Evolutionary conservation across 1,284 basidiomycete species (phyloP), one percentile per base, ranked within the genome.

Genomic region (Fomitopsis schrenkii): DNA sequence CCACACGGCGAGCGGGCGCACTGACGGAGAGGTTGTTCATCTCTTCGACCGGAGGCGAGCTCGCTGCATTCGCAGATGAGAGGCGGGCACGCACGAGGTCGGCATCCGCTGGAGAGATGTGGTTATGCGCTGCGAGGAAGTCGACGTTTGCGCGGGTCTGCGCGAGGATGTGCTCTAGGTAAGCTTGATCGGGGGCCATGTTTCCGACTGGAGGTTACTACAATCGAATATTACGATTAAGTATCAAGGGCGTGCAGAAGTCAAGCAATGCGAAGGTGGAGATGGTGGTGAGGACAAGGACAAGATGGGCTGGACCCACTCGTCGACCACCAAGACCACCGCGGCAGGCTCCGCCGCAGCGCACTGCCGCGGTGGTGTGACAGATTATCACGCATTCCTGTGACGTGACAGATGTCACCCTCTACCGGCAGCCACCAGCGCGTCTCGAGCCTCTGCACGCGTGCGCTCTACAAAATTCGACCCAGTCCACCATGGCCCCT

Each of bases 121-220:
- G 82, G 63, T 82, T 79, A 61, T 88, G 82, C 1, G 81, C 75
- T 9, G 83, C 79, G 28, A 91, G 79, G 68, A 90, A 87, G 28
- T 82, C 76, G 44, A 90, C 74, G 63, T 89, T 86, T 63, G 80
- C 76, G 63, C 82, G 79, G n/a, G 87, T 85, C 66, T 88, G 88
- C 44, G 79, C 77, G 64, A 87, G 72, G 61, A 90, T 75, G 64
- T 88, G 85, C 3, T 79, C 77, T 19, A 87, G 75, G 33, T 83
- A 73, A 35, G 80, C 80, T 33, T 69, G 70, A 54, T 70, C 70
- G 6, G 62, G 60, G 36, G 67, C 68, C 33, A 64, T 62, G 44
- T 65, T 22, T 22, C 22, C 22, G 22, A 22, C 22, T 62, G 53
- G 66, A 54, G 42, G 64, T 62, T n/a, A 28, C 1, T 59, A 50